Conservation (phyloP, 1,139 yeast genomes). For the Tardiomyces depauwii region DNA sequence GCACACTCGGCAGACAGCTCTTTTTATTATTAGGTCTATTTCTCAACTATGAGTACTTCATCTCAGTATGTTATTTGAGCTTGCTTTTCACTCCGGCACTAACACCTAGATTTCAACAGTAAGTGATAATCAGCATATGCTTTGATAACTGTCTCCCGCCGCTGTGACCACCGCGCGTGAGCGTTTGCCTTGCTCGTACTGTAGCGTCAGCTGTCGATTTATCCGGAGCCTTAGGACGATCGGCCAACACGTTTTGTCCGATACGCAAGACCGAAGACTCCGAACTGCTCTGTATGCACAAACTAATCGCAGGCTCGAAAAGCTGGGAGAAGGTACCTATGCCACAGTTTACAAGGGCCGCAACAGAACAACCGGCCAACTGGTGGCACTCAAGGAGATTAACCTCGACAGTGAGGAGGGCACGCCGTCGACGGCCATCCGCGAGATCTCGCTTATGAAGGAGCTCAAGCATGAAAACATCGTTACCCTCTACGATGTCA, state of each 20-base stretch:
- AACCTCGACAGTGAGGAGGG: conserved; percentile 95
- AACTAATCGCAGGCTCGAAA: conserved; percentile 43
- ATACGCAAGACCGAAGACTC: too few relatives aligned
- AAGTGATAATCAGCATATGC: too few relatives aligned
- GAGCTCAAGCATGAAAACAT: conserved; percentile 92
- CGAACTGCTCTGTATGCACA: too few relatives aligned
- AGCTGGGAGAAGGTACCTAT: conserved; percentile 95
- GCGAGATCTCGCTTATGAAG: conserved; percentile 94
- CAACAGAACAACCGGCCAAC: conserved; percentile 80
- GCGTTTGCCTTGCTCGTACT: too few relatives aligned
- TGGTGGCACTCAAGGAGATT: conserved; percentile 92
- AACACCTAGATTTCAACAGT: conserved; percentile 16
- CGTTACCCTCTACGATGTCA: conserved; percentile 86
- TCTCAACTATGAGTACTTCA: conserved; percentile 14
- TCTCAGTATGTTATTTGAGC: conserved; percentile 15
- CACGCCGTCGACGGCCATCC: conserved; percentile 94
- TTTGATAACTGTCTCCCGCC: too few relatives aligned
- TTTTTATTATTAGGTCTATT: not conserved
- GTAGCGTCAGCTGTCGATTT: too few relatives aligned
- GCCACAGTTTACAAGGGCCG: conserved; percentile 97
- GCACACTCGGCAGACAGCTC: too few relatives aligned
- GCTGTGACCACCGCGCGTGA: too few relatives aligned
- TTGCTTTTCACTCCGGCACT: not conserved
- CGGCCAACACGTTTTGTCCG: too few relatives aligned
- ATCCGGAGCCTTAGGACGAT: too few relatives aligned